These are phyloP conservation scores for Penicillium concentricum DNA, from an alignment of 2,329 filamentous ascomycete genomes.

Conservation along the genomic window DNA sequence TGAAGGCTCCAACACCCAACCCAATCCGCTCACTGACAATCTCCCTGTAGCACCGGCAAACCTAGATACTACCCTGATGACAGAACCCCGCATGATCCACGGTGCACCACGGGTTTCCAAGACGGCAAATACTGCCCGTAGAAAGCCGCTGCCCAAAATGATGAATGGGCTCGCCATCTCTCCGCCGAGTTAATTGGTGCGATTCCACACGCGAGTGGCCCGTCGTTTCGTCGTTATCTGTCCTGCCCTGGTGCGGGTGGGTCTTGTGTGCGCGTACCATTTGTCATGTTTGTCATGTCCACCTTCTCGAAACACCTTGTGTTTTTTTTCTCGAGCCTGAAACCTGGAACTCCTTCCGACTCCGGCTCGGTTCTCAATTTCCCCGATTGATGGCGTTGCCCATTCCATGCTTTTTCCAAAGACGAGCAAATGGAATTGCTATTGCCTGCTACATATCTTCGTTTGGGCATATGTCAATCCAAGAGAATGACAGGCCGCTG, in stretches of 20 bases:
- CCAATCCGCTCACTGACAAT: constrained; percentile 41
- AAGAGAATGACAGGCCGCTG: constrained; percentile 15
- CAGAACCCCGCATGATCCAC: constrained; percentile 85
- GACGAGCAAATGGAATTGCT: neutral
- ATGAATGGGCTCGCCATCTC: constrained; percentile 43
- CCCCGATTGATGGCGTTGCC: neutral
- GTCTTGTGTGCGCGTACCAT: neutral
- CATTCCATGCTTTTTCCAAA: neutral
- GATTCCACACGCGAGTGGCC: constrained; percentile 12
- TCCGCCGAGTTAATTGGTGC: constrained; percentile 30
- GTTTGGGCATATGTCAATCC: constrained; percentile 1
- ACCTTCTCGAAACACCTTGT: neutral
- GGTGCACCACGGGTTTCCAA: constrained; percentile 68
- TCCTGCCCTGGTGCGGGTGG: neutral
- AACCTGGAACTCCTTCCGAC: neutral
- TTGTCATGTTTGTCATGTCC: too few species aligned
- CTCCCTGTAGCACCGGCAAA: constrained; percentile 67
- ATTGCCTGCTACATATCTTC: neutral
- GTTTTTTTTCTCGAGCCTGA: neutral
- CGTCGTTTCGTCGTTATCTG: constrained; percentile 3
- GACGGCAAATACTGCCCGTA: constrained; percentile 41
- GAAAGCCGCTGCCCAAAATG: constrained; percentile 45
- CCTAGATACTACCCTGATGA: constrained; percentile 83
- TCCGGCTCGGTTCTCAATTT: neutral
- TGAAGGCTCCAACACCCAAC: constrained; percentile 5